Evolutionary conservation across 2,329 filamentous ascomycete species (phyloP).

Genomic region (Rutstroemia sp.): DNA sequence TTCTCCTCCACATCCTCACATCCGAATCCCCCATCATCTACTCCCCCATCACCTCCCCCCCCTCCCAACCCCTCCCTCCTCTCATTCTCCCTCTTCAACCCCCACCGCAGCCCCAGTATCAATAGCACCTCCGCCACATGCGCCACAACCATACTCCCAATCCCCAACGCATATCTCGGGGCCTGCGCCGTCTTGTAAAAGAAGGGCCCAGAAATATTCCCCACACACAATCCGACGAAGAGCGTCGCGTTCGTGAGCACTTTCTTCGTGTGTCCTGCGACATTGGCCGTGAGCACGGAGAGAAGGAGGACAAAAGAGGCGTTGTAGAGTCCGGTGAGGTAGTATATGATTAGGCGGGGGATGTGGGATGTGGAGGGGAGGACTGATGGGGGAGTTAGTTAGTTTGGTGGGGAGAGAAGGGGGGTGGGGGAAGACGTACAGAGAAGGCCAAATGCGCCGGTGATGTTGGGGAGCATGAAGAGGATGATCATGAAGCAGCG

Average conservation of each 20-base stretch:
- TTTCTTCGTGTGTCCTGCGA: conserved; percentile 44
- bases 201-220: conserved; percentile 39
- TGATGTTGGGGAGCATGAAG: conserved; percentile 45
- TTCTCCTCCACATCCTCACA: not conserved
- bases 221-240: conserved; percentile 40
- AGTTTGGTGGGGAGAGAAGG: not conserved
- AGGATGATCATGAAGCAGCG: conserved; percentile 38
- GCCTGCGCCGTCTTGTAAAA: conserved; percentile 12
- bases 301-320: conserved; percentile 28
- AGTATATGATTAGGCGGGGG: conserved; percentile 42
- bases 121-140: not conserved
- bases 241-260: conserved; percentile 37
- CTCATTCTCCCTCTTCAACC: not conserved
- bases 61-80: not conserved
- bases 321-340: conserved; percentile 30
- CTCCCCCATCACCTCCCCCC: not conserved
- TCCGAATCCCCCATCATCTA: not conserved
- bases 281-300: conserved; percentile 48
- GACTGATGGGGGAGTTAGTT: conserved; percentile 14
- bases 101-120: not conserved
- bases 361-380: conserved; percentile 36
- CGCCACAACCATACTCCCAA: not conserved
- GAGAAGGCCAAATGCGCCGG: conserved; percentile 42
- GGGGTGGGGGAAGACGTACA: not conserved
- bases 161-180: not conserved